Base-by-base conservation (phyloP, 179 eudicot genomes). In the Silene noctiflora region DNA sequence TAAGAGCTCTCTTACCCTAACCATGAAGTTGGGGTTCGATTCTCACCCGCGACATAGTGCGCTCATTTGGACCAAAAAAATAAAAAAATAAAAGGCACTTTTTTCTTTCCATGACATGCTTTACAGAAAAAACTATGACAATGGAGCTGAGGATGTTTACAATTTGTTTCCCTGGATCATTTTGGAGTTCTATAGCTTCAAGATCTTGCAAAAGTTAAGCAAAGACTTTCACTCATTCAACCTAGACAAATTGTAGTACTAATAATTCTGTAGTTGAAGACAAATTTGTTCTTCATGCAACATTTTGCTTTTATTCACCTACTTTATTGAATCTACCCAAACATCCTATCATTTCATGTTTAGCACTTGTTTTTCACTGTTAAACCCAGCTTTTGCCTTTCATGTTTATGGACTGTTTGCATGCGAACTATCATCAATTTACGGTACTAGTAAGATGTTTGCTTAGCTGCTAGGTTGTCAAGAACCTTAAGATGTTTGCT, bases 351-450 rank as follows among this genome's bases (percentile, higher is more conserved):
- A 33, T 8, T 67, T 67, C 48, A 66, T 66, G 17, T 2, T 33
- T 20, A 60, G 35, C 8, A 21, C 62, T 60, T 35, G 7, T 1
- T 1, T 33, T 35, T 58, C 11, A 25, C 17, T 20, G 6, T 10
- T 35, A 53, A 4, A 16, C 58, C n/a, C 55, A 13, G 31, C 16
- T 59, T 58, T 59, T 5, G n/a, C 35, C 46, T 55, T 4, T 5
- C 6, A 27, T 72, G 64, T 9, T 20, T 72, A 56, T 60, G 13
- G 19, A 22, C 9, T 74, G 20, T 61, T 29, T 74, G 69, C 76
- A 74, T 74, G 69, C 51, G 7, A 61, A 20, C 21, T 58, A 42
- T 60, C 48, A 35, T 33, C 31, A 14, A 71, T 17, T 6, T 71
- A 55, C 1, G 16, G 14, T 71, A 16, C 35, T 24, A 22, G 2